Conservation (phyloP, 139 green algal genomes). For the Microglena sp. region DNA sequence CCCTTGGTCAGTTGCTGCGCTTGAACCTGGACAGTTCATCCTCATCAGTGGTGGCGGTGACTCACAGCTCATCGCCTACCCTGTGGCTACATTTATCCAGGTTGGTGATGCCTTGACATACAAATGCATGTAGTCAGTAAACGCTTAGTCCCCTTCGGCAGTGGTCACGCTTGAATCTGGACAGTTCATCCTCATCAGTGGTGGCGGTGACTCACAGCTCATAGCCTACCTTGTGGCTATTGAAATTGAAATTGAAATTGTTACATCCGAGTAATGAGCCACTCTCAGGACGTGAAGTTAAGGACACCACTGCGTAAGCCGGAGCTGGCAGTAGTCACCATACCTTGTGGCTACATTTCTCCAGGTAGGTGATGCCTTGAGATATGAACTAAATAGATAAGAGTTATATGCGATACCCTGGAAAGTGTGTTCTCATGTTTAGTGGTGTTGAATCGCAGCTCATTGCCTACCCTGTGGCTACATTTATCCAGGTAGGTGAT, state of each 20-base stretch:
- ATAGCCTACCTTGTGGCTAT: slow-evolving; percentile 31
- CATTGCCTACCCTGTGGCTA: slow-evolving; percentile 21
- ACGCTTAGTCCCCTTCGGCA: not conserved
- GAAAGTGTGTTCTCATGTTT: slow-evolving; percentile 44
- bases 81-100: slow-evolving; percentile 20
- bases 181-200: slow-evolving; percentile 65
- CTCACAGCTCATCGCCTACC: slow-evolving; percentile 32
- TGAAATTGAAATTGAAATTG: no score
- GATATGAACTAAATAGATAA: no score
- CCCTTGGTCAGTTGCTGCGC: not conserved
- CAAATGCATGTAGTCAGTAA: not conserved
- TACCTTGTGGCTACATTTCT: slow-evolving; percentile 17
- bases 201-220: slow-evolving; percentile 47
- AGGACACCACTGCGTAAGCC: no score
- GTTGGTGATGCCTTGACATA: not conserved
- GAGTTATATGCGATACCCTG: not conserved
- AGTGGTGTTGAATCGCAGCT: slow-evolving; percentile 54
- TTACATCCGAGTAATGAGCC: no score
- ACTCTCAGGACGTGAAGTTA: no score
- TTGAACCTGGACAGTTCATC: no score
- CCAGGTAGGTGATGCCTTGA: no score
- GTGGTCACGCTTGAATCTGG: no score
- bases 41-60: slow-evolving; percentile 68
- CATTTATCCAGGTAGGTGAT: slow-evolving; percentile 22
- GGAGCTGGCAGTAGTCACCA: no score